Evolutionary conservation across 2,329 filamentous ascomycete species (phyloP).

Genomic region (Apiospora sp.): DNA sequence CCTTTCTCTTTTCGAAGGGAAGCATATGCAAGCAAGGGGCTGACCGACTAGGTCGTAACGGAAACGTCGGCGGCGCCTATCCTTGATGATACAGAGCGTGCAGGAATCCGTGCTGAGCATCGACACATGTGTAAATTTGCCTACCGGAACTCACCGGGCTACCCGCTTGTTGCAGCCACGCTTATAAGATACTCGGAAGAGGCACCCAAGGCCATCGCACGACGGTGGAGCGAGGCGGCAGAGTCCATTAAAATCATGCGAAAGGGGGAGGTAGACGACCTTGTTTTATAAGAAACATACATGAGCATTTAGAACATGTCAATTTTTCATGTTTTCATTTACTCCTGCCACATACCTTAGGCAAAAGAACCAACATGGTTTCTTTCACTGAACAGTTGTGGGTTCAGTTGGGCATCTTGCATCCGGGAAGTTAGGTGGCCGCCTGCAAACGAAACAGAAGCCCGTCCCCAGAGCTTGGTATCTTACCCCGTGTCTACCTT

Average conservation of each 20-base stretch:
- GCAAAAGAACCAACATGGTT: too few relatives aligned
- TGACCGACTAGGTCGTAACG: not conserved
- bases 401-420: too few relatives aligned
- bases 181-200: constrained; percentile 28
- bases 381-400: too few relatives aligned
- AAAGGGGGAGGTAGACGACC: constrained; percentile 25
- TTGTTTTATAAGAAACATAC: not conserved
- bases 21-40: not conserved
- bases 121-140: constrained; percentile 29
- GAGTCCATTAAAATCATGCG: constrained; percentile 26
- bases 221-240: constrained; percentile 26
- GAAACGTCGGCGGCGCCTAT: constrained; percentile 30
- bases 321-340: too few relatives aligned
- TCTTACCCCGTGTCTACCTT: too few relatives aligned
- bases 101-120: constrained; percentile 27
- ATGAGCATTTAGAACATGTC: too few relatives aligned
- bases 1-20: not conserved
- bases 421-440: too few relatives aligned
- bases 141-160: constrained; percentile 27
- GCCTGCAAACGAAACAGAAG: too few relatives aligned
- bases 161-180: constrained; percentile 27
- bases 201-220: constrained; percentile 6
- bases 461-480: too few relatives aligned
- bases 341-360: too few relatives aligned
- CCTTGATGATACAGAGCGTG: constrained; percentile 30